Evolutionary conservation across 805 yeast genomes (phyloP).

Genomic region (Kluyveromyces dobzhanskii): DNA sequence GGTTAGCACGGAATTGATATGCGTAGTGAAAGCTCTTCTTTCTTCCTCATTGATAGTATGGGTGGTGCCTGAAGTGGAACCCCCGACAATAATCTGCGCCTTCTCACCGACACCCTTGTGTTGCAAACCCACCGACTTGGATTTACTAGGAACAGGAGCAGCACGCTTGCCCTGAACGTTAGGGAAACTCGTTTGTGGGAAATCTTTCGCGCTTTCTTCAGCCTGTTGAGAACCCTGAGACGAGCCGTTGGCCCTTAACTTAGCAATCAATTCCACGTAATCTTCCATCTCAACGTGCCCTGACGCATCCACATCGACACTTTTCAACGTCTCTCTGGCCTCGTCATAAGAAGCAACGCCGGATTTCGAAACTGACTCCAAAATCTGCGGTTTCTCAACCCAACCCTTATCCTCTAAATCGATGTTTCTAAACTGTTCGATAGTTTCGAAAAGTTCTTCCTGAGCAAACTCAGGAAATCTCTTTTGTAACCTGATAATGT

Average conservation of each 20-base stretch:
- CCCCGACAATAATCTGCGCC: constrained; percentile 76
- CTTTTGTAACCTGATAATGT: constrained; percentile 59
- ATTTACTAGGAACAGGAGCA: constrained; percentile 24
- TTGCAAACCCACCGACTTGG: constrained; percentile 31
- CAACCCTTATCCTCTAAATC: constrained; percentile 91
- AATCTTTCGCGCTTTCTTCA: not conserved
- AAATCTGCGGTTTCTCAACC: constrained; percentile 84
- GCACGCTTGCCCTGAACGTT: constrained; percentile 14
- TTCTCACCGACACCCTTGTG: constrained; percentile 48
- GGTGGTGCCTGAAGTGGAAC: constrained; percentile 83
- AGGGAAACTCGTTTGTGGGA: constrained; percentile 3
- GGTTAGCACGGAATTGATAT: constrained; percentile 82
- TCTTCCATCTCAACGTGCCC: constrained; percentile 97
- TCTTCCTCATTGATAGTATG: constrained; percentile 98
- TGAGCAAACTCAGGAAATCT: constrained; percentile 82
- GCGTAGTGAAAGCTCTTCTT: constrained; percentile 90
- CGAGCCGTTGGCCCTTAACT: constrained; percentile 44
- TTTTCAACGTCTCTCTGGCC: constrained; percentile 87
- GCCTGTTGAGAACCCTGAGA: constrained; percentile 21
- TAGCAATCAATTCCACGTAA: constrained; percentile 76
- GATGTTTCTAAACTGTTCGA: constrained; percentile 78
- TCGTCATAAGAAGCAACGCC: constrained; percentile 85
- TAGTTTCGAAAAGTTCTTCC: constrained; percentile 74
- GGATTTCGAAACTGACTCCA: constrained; percentile 68
- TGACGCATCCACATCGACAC: constrained; percentile 88